Base-by-base conservation (phyloP, 352 stramenopile species). In the Globisporangium uncinulatum region DNA sequence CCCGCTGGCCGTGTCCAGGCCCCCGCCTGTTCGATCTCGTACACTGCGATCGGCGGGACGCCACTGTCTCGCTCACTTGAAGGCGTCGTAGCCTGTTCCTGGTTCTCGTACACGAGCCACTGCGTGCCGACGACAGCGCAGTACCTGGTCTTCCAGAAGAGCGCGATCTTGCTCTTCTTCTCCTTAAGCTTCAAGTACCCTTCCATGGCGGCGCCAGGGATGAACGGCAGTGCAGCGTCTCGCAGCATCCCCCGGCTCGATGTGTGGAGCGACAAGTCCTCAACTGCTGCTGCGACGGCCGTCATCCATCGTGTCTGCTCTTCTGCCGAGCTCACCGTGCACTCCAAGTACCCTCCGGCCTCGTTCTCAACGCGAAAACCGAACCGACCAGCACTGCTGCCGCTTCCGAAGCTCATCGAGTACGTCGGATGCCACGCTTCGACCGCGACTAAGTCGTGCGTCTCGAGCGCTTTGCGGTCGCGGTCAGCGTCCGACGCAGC, bases 41-140 rank as follows among this genome's bases (percentile, higher is more conserved):
- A 72, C 19, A 89, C 78, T 4, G 73, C 69, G 11, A 86, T 60
- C 3, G 82, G 69, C 1, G 76, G 47, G 1, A 62, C 55, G 11
- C 62, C 56, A 8, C 48, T 50, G 9, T 65, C 50, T 3, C 62
- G 34, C 56, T 43, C 44, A 6, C 31, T 46, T 8, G 24, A 41
- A 4, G 57, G 46, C 32, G 62, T 59, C n/a, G 81, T 53, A 0
- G 79, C 82, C 29, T 90, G 69, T 14, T 74, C 56, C 53, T 92
- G 83, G 8, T 59, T 83, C 41, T 85, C 74, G 41, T 89, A 92
- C 42, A 90, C 62, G 8, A 92, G 64, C 74, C 77, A 85, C 55
- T 90, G 73, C 19, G 76, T 76, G 7, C 78, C 76, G 54, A 92
- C 69, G 32, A 92, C 62, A 24, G 89, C 83, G 20, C 73, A 83